Percentiles rank a stretch among this genome's conserved stretches.
Conservation (phyloP, 2,329 filamentous ascomycete genomes). For the Fusarium chuoi region DNA sequence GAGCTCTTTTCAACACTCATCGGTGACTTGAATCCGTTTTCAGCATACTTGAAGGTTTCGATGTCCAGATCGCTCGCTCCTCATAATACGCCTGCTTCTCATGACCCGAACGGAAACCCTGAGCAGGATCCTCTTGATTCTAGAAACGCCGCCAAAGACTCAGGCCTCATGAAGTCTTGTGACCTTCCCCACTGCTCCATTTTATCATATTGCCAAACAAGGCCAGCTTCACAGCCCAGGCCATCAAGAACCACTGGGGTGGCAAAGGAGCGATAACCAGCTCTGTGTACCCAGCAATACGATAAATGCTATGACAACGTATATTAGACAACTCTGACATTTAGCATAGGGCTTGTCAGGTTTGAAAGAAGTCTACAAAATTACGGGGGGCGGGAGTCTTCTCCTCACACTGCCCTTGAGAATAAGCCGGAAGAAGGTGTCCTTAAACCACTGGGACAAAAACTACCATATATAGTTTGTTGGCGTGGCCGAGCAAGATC, state of each 20-base stretch:
- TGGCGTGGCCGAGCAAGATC: neutral
- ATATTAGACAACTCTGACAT: neutral
- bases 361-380: slow-evolving; percentile 14
- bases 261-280: neutral
- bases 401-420: neutral
- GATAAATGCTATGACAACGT: neutral
- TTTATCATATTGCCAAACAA: neutral
- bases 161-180: slow-evolving; percentile 19
- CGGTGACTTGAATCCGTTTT: neutral
- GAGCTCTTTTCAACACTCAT: neutral
- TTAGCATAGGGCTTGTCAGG: slow-evolving; percentile 5
- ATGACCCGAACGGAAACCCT: neutral
- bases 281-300: neutral
- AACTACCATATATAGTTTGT: neutral
- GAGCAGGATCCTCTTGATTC: slow-evolving; percentile 21
- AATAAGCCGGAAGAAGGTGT: neutral
- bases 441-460: too few relatives aligned
- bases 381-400: neutral
- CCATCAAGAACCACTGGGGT: neutral
- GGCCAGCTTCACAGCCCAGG: slow-evolving; percentile 2
- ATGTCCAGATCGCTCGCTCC: slow-evolving; percentile 13
- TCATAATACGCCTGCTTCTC: neutral
- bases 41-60: neutral
- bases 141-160: slow-evolving; percentile 10
- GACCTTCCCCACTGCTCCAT: slow-evolving; percentile 22